Evolutionary conservation across 306 rosid species (phyloP), one percentile per base, ranked within the genome.

Genomic region (Ormosia emarginata): DNA sequence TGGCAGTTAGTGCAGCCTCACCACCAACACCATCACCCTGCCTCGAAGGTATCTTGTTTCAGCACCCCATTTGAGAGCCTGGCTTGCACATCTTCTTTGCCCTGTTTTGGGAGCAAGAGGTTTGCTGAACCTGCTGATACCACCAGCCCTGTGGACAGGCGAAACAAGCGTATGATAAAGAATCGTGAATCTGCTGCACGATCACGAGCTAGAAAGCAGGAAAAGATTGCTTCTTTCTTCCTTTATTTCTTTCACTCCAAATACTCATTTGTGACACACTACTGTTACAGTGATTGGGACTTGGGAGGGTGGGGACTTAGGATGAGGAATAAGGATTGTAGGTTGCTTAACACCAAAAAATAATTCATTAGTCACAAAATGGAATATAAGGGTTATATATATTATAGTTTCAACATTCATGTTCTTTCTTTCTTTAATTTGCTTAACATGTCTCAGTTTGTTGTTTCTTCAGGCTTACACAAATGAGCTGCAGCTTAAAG

Each of bases 141-240:
- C 53, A 2, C 24, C 53, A 37, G 14, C 67, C 56, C 81, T 0
- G 87, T 89, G 1, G 85, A 79, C 47, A 53, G 92, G 13, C 79
- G 93, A 15, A 89, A 90, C 13, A 95, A 92, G 77, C 90, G 99
- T 3, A 90, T 93, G 98, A 92, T 95, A 68, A 95, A 93, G 89
- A 95, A 95, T 63, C 85, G 99, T 2, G 98, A 95, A 67, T 93
- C 99, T 4, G 99, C 99, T 29, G 94, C 99, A 7, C 90, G 99
- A 50, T 95, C 99, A 11, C 78, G 99, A 13, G 98, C 99, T 18
- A 77, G 99, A 81, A 95, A 91, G 52, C 99, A 93, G 99, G 99
- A 74, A 87, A 59, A n/a, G 6, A 15, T 43, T 36, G 4, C 18
- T 46, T 77, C 66, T 24, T 67, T 15, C 8, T 40, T n/a, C 1